Conservation (phyloP, 306 rosid species). For the Comarum palustre region DNA sequence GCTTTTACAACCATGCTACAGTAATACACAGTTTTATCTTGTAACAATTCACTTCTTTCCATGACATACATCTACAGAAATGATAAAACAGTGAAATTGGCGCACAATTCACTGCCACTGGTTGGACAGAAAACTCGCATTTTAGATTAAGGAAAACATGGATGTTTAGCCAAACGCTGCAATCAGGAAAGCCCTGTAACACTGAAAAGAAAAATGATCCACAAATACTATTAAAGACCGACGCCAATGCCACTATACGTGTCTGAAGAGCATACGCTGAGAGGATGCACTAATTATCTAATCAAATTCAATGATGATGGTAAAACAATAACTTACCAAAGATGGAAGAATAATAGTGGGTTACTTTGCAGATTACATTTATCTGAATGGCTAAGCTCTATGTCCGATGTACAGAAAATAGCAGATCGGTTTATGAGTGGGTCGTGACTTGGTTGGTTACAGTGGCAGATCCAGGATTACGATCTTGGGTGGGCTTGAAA, state of each 20-base stretch:
- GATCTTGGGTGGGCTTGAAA: too few relatives aligned
- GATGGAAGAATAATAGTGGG: not conserved
- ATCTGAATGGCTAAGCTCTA: not conserved
- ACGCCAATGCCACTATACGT: not conserved
- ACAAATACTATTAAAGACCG: not conserved
- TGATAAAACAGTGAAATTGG: not conserved
- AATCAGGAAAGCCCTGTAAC: constrained; percentile 77
- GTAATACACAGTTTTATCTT: not conserved
- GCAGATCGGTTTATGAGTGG: too few relatives aligned
- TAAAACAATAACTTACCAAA: too few relatives aligned
- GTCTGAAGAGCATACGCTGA: not conserved
- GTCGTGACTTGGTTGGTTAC: too few relatives aligned
- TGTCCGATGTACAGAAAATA: not conserved
- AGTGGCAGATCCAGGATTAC: too few relatives aligned
- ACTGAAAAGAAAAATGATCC: constrained; percentile 46
- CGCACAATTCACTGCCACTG: not conserved
- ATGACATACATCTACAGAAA: not conserved
- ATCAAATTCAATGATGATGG: not conserved
- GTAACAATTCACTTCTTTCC: not conserved
- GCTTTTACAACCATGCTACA: not conserved
- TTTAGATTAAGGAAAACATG: not conserved
- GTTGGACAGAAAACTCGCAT: not conserved
- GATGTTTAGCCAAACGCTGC: constrained; percentile 66
- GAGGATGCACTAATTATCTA: not conserved
- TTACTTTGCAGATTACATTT: not conserved